Conservation (phyloP, 2,329 filamentous ascomycete genomes). For the Aspergillus carbonarius region DNA sequence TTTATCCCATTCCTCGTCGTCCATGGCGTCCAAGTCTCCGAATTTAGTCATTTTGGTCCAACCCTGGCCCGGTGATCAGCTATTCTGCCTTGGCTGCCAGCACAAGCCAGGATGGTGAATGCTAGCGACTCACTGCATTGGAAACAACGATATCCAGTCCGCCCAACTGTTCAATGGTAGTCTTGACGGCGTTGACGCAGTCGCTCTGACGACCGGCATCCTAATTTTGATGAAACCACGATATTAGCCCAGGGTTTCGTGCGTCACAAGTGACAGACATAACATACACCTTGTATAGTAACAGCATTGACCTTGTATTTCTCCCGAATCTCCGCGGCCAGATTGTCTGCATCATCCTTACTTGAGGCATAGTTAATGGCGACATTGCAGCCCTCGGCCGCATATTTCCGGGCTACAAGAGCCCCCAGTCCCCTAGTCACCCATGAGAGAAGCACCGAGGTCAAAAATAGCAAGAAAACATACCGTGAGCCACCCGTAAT, state of each 20-base stretch:
- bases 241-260: neutral
- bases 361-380: slow-evolving; percentile 72
- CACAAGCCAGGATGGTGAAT: neutral
- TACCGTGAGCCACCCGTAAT: slow-evolving; percentile 65
- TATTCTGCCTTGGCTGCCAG: neutral
- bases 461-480: slow-evolving; percentile 14
- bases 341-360: slow-evolving; percentile 57
- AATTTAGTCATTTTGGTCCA: slow-evolving; percentile 63
- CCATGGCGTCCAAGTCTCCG: slow-evolving; percentile 57
- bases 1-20: slow-evolving; percentile 64
- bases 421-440: slow-evolving; percentile 67
- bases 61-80: slow-evolving; percentile 42
- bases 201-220: slow-evolving; percentile 64
- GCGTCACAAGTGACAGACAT: neutral
- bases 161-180: slow-evolving; percentile 61
- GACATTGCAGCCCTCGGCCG: slow-evolving; percentile 65
- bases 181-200: slow-evolving; percentile 58
- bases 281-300: slow-evolving; percentile 61
- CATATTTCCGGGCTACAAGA: slow-evolving; percentile 65
- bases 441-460: slow-evolving; percentile 21
- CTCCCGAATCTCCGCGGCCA: slow-evolving; percentile 56
- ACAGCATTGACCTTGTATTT: slow-evolving; percentile 54
- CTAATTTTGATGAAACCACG: slow-evolving; percentile 25
- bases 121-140: slow-evolving; percentile 59
- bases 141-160: slow-evolving; percentile 75